These are phyloP conservation scores for Apiospora pterosperma DNA, from an alignment of 2,329 filamentous ascomycete genomes.

Conservation along the genomic window DNA sequence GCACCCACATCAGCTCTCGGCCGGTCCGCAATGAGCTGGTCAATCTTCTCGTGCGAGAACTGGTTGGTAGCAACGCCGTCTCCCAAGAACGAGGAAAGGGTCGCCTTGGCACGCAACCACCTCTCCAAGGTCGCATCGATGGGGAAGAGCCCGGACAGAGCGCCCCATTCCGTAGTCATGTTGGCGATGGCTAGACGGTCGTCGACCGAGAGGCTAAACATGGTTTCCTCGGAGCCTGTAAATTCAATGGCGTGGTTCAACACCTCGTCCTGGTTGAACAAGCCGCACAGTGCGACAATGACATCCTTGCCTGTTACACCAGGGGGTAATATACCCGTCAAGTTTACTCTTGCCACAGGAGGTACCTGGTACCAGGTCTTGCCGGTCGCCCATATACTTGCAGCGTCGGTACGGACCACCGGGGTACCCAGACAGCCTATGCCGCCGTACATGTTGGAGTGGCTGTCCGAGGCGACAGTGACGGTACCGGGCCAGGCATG, in stretches of 20 bases:
- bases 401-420: slow-evolving; percentile 84
- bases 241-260: slow-evolving; percentile 92
- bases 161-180: slow-evolving; percentile 83
- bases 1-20: slow-evolving; percentile 72
- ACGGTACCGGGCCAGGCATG: slow-evolving; percentile 80
- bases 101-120: slow-evolving; percentile 78
- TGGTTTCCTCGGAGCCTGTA: slow-evolving; percentile 73
- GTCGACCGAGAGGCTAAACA: slow-evolving; percentile 69
- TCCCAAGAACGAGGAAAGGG: slow-evolving; percentile 60
- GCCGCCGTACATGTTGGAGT: slow-evolving; percentile 82
- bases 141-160: slow-evolving; percentile 75
- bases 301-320: slow-evolving; percentile 94
- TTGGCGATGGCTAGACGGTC: slow-evolving; percentile 71
- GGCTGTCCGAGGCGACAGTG: slow-evolving; percentile 73
- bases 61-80: slow-evolving; percentile 48
- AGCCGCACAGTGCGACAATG: slow-evolving; percentile 80
- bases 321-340: slow-evolving; percentile 70
- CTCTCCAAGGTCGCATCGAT: slow-evolving; percentile 68
- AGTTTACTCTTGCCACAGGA: slow-evolving; percentile 74
- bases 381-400: slow-evolving; percentile 79
- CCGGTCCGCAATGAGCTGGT: slow-evolving; percentile 66
- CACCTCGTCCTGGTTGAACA: slow-evolving; percentile 85
- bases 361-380: slow-evolving; percentile 88
- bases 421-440: slow-evolving; percentile 75
- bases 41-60: slow-evolving; percentile 70